Percentiles rank a stretch among this genome's conserved stretches.
phyloP scores from a whole-genome alignment of 2,329 filamentous ascomycete species.

The Ceratocystis cubensis region DNA sequence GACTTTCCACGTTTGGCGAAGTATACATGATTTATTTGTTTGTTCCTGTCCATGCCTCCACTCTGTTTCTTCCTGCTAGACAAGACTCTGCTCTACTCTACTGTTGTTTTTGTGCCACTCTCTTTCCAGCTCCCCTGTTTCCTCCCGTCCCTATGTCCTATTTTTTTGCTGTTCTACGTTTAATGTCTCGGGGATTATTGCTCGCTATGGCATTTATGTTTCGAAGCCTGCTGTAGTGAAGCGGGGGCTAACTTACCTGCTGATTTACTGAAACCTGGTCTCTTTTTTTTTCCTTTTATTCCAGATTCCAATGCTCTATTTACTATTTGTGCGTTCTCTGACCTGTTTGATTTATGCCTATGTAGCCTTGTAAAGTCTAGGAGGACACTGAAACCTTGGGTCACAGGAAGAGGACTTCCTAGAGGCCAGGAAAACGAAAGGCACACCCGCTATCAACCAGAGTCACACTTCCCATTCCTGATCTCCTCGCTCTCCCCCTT shows the following conservation, averaged over 20 bases:
- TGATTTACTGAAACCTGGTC: constrained; percentile 1
- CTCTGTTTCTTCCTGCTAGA: not conserved
- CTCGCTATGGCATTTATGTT: constrained; percentile 4
- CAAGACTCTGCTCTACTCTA: not conserved
- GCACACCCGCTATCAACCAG: not conserved
- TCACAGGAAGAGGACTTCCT: not conserved
- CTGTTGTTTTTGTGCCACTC: not conserved
- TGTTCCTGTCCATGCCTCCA: not conserved
- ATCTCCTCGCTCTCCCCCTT: not conserved
- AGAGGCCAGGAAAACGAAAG: not conserved
- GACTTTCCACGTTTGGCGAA: not conserved
- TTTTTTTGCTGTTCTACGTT: not conserved
- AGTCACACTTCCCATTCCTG: not conserved
- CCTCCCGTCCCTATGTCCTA: not conserved
- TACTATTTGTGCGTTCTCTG: not conserved
- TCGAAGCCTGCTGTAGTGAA: not conserved
- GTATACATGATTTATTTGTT: not conserved
- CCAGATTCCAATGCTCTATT: not conserved
- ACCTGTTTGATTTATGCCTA: not conserved
- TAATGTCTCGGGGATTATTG: not conserved
- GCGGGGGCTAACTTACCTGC: not conserved
- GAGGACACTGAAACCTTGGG: not conserved
- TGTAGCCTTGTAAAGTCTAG: not conserved
- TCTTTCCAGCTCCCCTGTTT: not conserved
- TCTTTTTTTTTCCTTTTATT: not conserved